Evolutionary conservation across 2,329 filamentous ascomycete species (phyloP).

Genomic region (Paracoccidioides lutzii): DNA sequence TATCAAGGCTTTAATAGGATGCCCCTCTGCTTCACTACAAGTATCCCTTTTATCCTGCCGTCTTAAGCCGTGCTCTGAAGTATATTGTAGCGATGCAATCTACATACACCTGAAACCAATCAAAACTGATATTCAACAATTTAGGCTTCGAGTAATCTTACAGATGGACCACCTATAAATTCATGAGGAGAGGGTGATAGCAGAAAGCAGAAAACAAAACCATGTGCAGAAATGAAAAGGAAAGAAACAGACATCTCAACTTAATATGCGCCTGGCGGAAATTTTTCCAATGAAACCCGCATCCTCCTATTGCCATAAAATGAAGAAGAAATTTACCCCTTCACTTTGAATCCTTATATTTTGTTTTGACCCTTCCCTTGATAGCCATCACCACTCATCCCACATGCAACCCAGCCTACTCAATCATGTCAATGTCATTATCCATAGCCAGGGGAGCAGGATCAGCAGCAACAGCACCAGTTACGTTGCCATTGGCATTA

Average conservation of each 20-base stretch:
- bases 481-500: slow-evolving; percentile 1
- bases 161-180: not conserved
- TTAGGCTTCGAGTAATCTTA: not conserved
- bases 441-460: slow-evolving; percentile 2
- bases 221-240: not conserved
- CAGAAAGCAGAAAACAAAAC: not conserved
- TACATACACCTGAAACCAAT: not conserved
- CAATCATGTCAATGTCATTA: slow-evolving; percentile 15
- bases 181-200: not conserved
- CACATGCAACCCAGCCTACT: not conserved
- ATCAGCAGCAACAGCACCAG: slow-evolving; percentile 1
- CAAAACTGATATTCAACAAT: not conserved
- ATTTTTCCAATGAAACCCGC: no score
- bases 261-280: not conserved
- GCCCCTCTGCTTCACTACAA: no score
- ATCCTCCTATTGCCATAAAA: no score
- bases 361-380: not conserved
- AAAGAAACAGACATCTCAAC: not conserved
- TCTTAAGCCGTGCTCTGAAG: not conserved
- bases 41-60: no score
- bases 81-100: not conserved
- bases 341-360: not conserved
- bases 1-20: no score
- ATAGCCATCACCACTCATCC: not conserved
- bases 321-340: not conserved